A percentile compares a stretch with the other conserved stretches of the same genome.
phyloP scores from a whole-genome alignment of 1,284 basidiomycete species.

The Cryptococcus sp. region DNA sequence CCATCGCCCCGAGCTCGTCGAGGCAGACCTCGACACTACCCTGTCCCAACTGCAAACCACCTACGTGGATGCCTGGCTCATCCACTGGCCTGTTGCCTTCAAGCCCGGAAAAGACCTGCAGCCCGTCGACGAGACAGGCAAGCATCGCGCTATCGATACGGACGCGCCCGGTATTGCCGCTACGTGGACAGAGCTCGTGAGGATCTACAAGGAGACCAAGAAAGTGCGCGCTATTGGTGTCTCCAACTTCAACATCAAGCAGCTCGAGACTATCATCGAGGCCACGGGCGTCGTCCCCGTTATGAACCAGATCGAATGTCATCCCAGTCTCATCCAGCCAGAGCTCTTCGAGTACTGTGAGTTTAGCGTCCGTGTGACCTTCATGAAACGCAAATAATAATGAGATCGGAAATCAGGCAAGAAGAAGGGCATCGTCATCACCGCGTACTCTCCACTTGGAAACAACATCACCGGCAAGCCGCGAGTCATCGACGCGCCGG shows the following conservation, averaged over 20 bases:
- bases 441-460: constrained; percentile 82
- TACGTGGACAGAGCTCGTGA: constrained; percentile 51
- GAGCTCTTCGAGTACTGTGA: constrained; percentile 43
- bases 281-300: constrained; percentile 76
- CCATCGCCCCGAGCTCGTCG: constrained; percentile 59
- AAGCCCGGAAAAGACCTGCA: constrained; percentile 57
- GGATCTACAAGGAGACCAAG: constrained; percentile 44
- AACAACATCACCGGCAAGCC: constrained; percentile 58
- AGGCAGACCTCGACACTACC: constrained; percentile 72
- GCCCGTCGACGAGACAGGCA: constrained; percentile 19
- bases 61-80: constrained; percentile 79
- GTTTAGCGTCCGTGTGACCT: not conserved
- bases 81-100: constrained; percentile 88
- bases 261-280: constrained; percentile 69
- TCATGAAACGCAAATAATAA: not conserved
- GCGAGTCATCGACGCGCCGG: constrained; percentile 55
- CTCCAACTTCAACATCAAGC: constrained; percentile 73
- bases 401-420: constrained; percentile 63
- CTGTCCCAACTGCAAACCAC: constrained; percentile 68
- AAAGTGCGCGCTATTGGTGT: constrained; percentile 58
- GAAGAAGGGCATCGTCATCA: constrained; percentile 72
- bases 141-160: constrained; percentile 27
- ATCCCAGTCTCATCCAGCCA: constrained; percentile 60
- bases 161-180: constrained; percentile 33
- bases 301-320: constrained; percentile 81